Evolutionary conservation across 2,329 filamentous ascomycete genomes (phyloP).

Genomic region (Juglanconis oblonga): DNA sequence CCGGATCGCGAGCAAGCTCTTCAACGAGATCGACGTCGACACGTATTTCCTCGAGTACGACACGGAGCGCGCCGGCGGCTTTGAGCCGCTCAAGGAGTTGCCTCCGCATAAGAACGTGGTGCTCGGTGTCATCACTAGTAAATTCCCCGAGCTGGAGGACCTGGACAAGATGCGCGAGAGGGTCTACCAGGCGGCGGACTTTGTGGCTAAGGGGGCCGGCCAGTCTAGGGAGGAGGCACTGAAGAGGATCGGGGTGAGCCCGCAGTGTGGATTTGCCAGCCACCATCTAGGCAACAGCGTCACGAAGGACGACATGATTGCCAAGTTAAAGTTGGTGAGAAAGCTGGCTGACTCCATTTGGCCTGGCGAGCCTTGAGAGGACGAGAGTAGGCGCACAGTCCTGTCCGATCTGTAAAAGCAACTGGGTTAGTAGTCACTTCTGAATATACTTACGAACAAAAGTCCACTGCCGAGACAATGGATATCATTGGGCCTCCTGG

Average conservation of each 20-base stretch:
- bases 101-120: conserved; percentile 60
- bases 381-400: too few relatives aligned
- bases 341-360: conserved; percentile 66
- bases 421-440: too few relatives aligned
- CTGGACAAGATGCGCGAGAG: conserved; percentile 50
- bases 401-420: too few relatives aligned
- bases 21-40: conserved; percentile 48
- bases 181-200: conserved; percentile 58
- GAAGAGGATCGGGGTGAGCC: conserved; percentile 63
- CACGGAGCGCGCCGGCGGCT: conserved; percentile 55
- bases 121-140: conserved; percentile 59
- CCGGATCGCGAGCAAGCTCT: conserved; percentile 58
- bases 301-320: conserved; percentile 65
- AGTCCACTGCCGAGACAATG: too few relatives aligned
- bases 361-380: conserved; percentile 32
- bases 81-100: conserved; percentile 59
- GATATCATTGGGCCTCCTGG: too few relatives aligned
- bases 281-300: conserved; percentile 67
- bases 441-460: too few relatives aligned
- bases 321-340: conserved; percentile 66
- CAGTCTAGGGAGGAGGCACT: conserved; percentile 62
- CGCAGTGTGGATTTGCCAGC: conserved; percentile 69
- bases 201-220: conserved; percentile 63
- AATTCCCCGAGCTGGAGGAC: conserved; percentile 57
- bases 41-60: conserved; percentile 55